Conservation (phyloP, 1,284 basidiomycete genomes). For the Vanrija humicola region DNA sequence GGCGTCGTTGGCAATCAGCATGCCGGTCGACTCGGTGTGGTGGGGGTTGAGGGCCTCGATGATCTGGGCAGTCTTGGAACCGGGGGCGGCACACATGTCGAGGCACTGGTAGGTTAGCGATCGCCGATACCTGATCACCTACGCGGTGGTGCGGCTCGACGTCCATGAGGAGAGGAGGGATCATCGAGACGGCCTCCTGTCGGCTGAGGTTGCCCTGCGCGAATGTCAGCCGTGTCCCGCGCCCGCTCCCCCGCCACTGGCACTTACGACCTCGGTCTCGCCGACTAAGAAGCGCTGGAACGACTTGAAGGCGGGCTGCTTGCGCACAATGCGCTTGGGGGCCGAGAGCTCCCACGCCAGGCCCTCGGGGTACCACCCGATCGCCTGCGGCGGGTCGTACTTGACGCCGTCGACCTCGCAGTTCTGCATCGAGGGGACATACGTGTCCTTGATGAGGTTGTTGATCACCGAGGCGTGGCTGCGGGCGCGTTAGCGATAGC, state of each 20-base stretch:
- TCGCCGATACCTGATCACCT: slow-evolving; percentile 53
- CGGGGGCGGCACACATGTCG: slow-evolving; percentile 99
- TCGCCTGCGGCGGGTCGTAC: slow-evolving; percentile 69
- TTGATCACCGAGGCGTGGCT: slow-evolving; percentile 73
- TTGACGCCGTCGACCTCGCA: slow-evolving; percentile 68
- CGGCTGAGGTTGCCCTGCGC: slow-evolving; percentile 86
- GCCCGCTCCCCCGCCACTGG: too few species aligned
- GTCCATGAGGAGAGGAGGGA: slow-evolving; percentile 90
- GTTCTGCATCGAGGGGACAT: slow-evolving; percentile 72
- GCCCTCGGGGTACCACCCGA: slow-evolving; percentile 90
- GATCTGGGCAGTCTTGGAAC: slow-evolving; percentile 66
- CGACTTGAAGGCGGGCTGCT: slow-evolving; percentile 87
- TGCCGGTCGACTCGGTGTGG: slow-evolving; percentile 39
- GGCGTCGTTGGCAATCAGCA: slow-evolving; percentile 50
- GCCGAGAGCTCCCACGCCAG: slow-evolving; percentile 96
- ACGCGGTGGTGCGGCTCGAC: slow-evolving; percentile 77
- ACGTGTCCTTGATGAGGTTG: slow-evolving; percentile 64
- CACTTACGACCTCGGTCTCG: slow-evolving; percentile 88
- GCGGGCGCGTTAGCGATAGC: slow-evolving; percentile 1
- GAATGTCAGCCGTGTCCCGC: background rate
- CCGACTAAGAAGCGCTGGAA: slow-evolving; percentile 97
- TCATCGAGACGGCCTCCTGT: slow-evolving; percentile 98
- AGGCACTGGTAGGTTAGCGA: slow-evolving; percentile 60
- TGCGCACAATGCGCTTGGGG: slow-evolving; percentile 82
- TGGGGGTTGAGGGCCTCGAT: slow-evolving; percentile 50